Percentiles rank a stretch among this genome's conserved stretches.
phyloP scores from a whole-genome alignment of 2,329 filamentous ascomycete genomes.

The Aspergillus awamori region DNA sequence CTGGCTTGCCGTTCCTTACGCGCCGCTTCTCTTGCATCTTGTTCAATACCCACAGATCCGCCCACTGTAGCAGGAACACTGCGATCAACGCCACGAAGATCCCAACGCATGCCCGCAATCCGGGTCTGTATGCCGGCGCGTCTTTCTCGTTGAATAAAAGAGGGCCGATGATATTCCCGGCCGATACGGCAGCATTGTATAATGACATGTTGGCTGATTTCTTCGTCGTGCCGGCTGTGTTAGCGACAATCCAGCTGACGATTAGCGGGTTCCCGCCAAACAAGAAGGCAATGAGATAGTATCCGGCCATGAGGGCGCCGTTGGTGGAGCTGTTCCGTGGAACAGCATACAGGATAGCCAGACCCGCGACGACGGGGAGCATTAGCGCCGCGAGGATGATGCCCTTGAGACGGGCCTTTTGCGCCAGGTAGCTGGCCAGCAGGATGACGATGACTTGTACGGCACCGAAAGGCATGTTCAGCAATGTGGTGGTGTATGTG shows the following conservation, averaged over 20 bases:
- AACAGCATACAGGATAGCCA: conserved; percentile 58
- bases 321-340: conserved; percentile 47
- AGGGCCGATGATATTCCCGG: conserved; percentile 69
- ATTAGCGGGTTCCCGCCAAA: conserved; percentile 68
- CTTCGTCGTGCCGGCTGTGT: conserved; percentile 69
- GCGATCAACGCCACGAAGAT: conserved; percentile 55
- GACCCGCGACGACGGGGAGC: conserved; percentile 63
- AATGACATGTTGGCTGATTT: conserved; percentile 66
- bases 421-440: conserved; percentile 60
- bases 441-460: conserved; percentile 64
- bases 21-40: conserved; percentile 58
- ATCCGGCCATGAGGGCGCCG: conserved; percentile 59
- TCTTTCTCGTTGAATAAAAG: conserved; percentile 62
- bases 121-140: conserved; percentile 61
- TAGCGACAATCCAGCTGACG: conserved; percentile 69
- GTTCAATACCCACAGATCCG: conserved; percentile 57
- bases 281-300: conserved; percentile 68
- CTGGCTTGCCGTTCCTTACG: conserved; percentile 63
- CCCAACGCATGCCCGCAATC: conserved; percentile 55
- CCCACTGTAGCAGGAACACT: conserved; percentile 57
- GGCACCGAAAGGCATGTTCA: conserved; percentile 69
- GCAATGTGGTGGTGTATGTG: conserved; percentile 59
- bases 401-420: conserved; percentile 61
- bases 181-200: conserved; percentile 64
- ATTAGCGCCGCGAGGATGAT: conserved; percentile 57